Base-by-base conservation (phyloP, 768 basidiomycete species). In the Tricholoma sp. region DNA sequence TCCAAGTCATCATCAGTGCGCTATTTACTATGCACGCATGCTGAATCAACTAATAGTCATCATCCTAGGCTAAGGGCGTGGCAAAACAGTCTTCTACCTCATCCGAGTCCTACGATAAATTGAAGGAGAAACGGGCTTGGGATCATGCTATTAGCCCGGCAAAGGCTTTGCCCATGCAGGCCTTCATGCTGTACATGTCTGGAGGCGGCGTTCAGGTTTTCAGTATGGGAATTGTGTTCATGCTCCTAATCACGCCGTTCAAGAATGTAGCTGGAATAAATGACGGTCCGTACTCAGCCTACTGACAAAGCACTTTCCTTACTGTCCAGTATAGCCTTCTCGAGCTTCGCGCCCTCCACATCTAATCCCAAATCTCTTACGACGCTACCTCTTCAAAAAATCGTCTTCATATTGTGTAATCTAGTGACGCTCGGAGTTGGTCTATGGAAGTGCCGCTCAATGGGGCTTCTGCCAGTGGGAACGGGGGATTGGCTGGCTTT, bases 181-280 rank as follows among this genome's bases (percentile, higher is more conserved):
- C 88, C 4, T 89, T 98, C 74, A 98, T 98, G 95, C 79, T 98
- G 33, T 98, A 98, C 81, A 96, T 98, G 90, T 95, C 94, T 18
- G 95, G 95, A 34, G 88, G 92, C 11, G 92, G 93, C 50, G 89
- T 98, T 12, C 95, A 98, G 71, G 88, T 98, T 42, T 97, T 98
- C 71, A 95, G 93, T 72, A 92, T 98, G 77, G 94, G 95, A 33
- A 95, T 94, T 69, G 89, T 98, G 18, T 88, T 93, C 66, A 94
- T 95, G 91, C 80, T 98, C 11, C 80, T 98, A 56, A 75, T 91
- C 56, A 80, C 83, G 9, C 95, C 95, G 0, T 85, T 96, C 73
- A 91, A 88, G 70, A 94, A 92, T 54, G 68, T 94, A 11, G 80
- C 83, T 52, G 81, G 80, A 7, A 90, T 97, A 52, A 88, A 94